Conservation (phyloP, 495 filamentous ascomycete genomes). For the Apiosordaria backusii region DNA sequence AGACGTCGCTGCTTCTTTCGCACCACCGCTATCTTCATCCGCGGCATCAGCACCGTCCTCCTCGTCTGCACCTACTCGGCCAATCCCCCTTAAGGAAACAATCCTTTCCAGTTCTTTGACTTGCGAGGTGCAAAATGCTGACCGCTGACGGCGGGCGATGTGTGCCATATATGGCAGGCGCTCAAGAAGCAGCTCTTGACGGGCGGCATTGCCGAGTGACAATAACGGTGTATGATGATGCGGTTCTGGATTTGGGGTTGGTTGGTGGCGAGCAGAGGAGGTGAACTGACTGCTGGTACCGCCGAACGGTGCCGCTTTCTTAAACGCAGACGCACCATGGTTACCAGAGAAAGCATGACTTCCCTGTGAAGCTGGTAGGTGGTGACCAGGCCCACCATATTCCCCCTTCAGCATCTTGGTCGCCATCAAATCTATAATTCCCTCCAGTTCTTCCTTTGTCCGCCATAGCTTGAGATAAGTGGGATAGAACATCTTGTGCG, state of each 20-base stretch:
- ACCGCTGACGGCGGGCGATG: constrained; percentile 48
- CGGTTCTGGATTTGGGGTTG: constrained; percentile 1
- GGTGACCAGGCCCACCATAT: constrained; percentile 23
- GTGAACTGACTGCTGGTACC: constrained; percentile 5
- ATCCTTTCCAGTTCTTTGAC: constrained; percentile 62
- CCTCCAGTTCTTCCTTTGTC: constrained; percentile 72
- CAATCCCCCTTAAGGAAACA: constrained; percentile 60
- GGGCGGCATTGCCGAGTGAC: constrained; percentile 57
- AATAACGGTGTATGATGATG: constrained; percentile 31
- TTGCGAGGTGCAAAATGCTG: constrained; percentile 27
- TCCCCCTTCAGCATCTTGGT: constrained; percentile 52
- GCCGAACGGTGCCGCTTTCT: background rate
- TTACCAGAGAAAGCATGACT: background rate
- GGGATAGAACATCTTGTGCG: constrained; percentile 85
- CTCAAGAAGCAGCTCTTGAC: constrained; percentile 73
- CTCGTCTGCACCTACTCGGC: constrained; percentile 21
- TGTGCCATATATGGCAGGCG: constrained; percentile 78
- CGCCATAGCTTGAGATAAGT: constrained; percentile 72
- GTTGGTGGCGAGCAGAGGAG: constrained; percentile 3
- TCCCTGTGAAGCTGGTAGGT: background rate
- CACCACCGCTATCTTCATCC: constrained; percentile 30
- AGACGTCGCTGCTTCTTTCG: constrained; percentile 35
- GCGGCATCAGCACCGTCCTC: constrained; percentile 49
- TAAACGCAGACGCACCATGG: background rate
- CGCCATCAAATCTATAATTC: constrained; percentile 64